These are phyloP conservation scores for Didymella exigua DNA, from an alignment of 2,329 filamentous ascomycete genomes.

Conservation along the genomic window DNA sequence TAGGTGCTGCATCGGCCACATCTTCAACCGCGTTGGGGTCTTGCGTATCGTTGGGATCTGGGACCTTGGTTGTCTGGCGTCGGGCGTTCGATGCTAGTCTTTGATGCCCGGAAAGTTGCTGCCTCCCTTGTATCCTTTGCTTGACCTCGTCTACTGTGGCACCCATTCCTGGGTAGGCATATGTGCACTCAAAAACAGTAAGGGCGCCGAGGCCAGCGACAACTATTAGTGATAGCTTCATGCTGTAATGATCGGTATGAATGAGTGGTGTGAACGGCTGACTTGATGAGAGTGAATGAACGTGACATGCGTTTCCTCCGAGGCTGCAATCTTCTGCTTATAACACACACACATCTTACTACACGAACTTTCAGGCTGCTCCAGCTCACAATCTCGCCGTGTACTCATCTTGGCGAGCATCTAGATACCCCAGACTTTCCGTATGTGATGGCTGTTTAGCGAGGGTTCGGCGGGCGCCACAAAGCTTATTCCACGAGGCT, in stretches of 20 bases:
- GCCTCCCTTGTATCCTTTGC: neutral
- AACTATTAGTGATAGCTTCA: slow-evolving; percentile 25
- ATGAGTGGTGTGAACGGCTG: neutral
- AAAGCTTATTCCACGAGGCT: neutral
- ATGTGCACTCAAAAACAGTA: slow-evolving; percentile 21
- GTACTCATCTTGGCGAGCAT: neutral
- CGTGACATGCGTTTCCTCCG: neutral
- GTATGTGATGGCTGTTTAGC: neutral
- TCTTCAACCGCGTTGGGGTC: slow-evolving; percentile 7
- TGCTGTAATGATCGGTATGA: slow-evolving; percentile 5
- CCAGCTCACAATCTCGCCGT: slow-evolving; percentile 11
- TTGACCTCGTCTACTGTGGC: slow-evolving; percentile 16
- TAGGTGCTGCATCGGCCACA: slow-evolving; percentile 16
- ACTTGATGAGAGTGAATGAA: neutral
- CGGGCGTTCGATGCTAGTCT: slow-evolving; percentile 1
- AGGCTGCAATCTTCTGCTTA: neutral
- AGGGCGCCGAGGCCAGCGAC: slow-evolving; percentile 18
- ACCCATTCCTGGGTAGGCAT: slow-evolving; percentile 25
- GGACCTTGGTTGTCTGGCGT: neutral
- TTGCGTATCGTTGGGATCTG: neutral
- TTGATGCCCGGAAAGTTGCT: neutral
- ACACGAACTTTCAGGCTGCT: slow-evolving; percentile 1
- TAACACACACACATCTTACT: neutral
- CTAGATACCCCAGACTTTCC: slow-evolving; percentile 2
- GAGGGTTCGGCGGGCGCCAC: neutral